Evolutionary conservation across 2,329 filamentous ascomycete species (phyloP), one percentile per base, ranked within the genome.

Genomic region (Claviceps cyperi): DNA sequence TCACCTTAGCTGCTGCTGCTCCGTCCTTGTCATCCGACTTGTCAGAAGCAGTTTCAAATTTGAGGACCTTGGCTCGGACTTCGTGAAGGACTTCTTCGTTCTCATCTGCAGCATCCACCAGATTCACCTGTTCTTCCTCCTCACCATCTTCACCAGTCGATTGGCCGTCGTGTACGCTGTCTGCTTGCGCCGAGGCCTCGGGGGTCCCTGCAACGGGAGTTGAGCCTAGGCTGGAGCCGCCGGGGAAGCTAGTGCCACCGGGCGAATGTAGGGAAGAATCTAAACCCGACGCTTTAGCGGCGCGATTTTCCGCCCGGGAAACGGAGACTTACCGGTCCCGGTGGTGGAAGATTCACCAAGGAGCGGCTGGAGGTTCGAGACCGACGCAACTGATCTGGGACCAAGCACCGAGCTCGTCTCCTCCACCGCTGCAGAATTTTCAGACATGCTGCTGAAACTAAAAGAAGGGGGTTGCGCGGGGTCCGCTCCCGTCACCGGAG

Each of bases 51-150:
- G 70, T 66, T 40, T 73, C 66, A 57, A 80, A 78, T 62, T 83
- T 83, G 54, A 83, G 67, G 13, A 79, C 83, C 64, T 86, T 87
- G 43, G 82, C 80, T 22, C 81, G 78, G 14, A 84, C 74, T 60
- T 91, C 83, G 62, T 84, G 76, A 19, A 89, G 63, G 38, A 81
- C 70, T 35, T 79, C 75, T 63, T 92, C 86, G 51, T 86, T 76
- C 61, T 85, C 81, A 62, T 90, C 84, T 15, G 78, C 78, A 50
- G 75, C 77, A 55, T 77, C 73, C 48, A 81, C 81, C 57, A 91
- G 74, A 60, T 83, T 82, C 55, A 86, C 76, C 64, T 86, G 83
- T 62, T 82, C 76, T 53, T 86, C 75, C 60, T 76, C 74, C 60
- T 77, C 77, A 53, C 71, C 73, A 50, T 76, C 75, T 56, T 79